These are phyloP conservation scores for Chrysochromulina parva DNA, from an alignment of 78 protist genomes.

Conservation along the genomic window DNA sequence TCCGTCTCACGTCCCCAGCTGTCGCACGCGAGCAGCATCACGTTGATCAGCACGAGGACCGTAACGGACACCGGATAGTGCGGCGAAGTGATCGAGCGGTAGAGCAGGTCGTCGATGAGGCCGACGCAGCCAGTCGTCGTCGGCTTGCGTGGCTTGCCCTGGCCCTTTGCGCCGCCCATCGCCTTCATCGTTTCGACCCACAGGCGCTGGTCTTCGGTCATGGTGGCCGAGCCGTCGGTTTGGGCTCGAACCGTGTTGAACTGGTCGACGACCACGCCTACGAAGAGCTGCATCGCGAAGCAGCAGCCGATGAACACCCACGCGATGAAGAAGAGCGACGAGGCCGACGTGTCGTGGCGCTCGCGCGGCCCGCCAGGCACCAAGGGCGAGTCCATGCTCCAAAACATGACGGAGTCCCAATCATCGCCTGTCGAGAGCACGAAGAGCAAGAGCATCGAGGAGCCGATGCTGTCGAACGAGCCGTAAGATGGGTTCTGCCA, in stretches of 20 bases:
- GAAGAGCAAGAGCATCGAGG: background rate
- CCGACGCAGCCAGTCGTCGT: background rate
- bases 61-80: background rate
- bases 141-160: too few species aligned
- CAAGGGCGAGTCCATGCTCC: background rate
- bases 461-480: background rate
- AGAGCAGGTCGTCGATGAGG: background rate
- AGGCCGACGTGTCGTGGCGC: background rate
- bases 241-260: background rate
- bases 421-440: background rate
- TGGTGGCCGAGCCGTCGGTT: background rate
- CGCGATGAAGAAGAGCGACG: background rate
- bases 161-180: too few species aligned
- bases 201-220: slow-evolving; percentile 7
- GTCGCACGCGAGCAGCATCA: background rate
- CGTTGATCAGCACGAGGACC: background rate
- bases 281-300: background rate
- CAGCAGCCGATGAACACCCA: background rate
- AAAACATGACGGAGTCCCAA: background rate
- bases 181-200: slow-evolving; percentile 8
- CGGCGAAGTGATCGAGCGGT: background rate
- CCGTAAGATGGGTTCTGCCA: background rate
- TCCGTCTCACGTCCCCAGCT: too few species aligned
- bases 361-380: background rate
- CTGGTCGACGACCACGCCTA: background rate